Evolutionary conservation across 2,329 filamentous ascomycete genomes (phyloP), one percentile per base, ranked within the genome.

Genomic region (Microdochium paspali): DNA sequence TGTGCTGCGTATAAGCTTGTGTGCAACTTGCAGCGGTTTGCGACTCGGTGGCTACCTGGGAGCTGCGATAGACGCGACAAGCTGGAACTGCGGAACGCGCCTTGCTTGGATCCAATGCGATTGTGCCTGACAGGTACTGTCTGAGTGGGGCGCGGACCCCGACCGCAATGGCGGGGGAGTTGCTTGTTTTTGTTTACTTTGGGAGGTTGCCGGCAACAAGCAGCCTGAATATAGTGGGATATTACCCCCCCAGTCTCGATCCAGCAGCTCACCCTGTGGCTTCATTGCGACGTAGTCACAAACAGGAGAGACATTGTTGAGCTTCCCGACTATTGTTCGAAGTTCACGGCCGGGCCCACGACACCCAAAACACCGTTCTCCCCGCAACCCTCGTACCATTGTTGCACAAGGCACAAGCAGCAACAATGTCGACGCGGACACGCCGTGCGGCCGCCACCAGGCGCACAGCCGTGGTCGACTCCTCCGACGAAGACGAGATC

Each of bases 401-500:
- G 21, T 45, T 30, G n/a, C n/a, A n/a, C n/a, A n/a, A n/a, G n/a
- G n/a, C n/a, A n/a, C n/a, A n/a, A n/a, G n/a, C n/a, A n/a, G n/a
- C n/a, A n/a, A 53, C 46, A 42, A 64, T 64, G 61, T 53, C 61
- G 4, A 51, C 54, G 48, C 53, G 70, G 55, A 63, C 69, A 52
- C 65, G 69, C 58, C 70, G 71, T 60, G 68, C 69, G 50, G 60
- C 59, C 28, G 71, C 73, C 31, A 66, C 85, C 46, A 79, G 88
- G 60, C 82, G 84, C 57, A 85, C 82, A 56, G 79, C 85, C 45
- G 76, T 94, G 44, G 71, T 90, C 50, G 89, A 94, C 54, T 89
- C 83, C 9, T 88, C 91, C 39, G 88, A 94, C 49, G 86, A 89
- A 48, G 80, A 85, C 53, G 72, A 80, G 47, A 40, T 40, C 18